phyloP scores from a whole-genome alignment of 495 filamentous ascomycete species.

The Daldinia loculata region DNA sequence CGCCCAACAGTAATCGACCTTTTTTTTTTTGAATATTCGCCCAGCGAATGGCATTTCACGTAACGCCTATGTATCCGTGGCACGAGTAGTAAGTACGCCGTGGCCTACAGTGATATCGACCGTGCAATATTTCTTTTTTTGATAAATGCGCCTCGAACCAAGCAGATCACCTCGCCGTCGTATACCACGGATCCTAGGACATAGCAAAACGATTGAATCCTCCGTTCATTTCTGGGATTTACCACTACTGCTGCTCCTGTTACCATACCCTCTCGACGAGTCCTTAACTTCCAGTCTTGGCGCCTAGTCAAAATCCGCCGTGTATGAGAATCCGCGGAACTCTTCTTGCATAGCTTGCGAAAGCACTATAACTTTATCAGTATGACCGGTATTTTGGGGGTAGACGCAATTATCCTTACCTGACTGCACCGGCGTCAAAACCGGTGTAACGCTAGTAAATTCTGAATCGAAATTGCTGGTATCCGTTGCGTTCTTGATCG shows the following conservation, averaged over 20 bases:
- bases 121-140: constrained; percentile 11
- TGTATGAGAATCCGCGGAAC: constrained; percentile 98
- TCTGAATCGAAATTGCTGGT: constrained; percentile 99
- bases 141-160: constrained; percentile 28
- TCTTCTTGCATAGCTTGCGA: constrained; percentile 99
- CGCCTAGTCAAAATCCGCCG: constrained; percentile 59
- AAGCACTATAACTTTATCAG: constrained; percentile 69
- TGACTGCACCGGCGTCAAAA: constrained; percentile 95
- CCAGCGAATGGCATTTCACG: constrained; percentile 37
- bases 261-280: not conserved
- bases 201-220: constrained; percentile 28
- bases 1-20: constrained; percentile 14
- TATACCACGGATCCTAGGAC: constrained; percentile 17
- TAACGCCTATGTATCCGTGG: constrained; percentile 28
- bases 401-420: constrained; percentile 63
- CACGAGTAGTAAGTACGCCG: constrained; percentile 16
- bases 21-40: constrained; percentile 31
- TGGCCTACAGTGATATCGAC: constrained; percentile 19
- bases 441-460: constrained; percentile 98
- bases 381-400: constrained; percentile 28
- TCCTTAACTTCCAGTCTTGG: constrained; percentile 4
- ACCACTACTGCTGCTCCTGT: not conserved
- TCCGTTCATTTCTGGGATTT: not conserved
- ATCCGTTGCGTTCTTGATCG: constrained; percentile 90
- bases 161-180: constrained; percentile 22